Percentiles rank a stretch among this genome's conserved stretches.
Conservation (phyloP, 164 flowering plant genomes). For the Annona cherimola region DNA sequence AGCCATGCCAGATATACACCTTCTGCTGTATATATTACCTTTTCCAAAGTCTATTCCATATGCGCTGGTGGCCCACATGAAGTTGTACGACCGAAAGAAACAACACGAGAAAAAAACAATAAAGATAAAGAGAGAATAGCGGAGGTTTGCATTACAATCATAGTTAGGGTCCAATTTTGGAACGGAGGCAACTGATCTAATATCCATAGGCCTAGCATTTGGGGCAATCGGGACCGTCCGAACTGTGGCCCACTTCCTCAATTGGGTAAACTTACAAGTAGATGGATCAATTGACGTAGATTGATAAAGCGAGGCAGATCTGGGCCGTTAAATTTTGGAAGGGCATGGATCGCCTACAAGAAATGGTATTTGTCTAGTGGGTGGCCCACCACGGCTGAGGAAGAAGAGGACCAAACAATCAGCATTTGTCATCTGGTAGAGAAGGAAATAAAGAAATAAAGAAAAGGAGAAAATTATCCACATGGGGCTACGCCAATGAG, state of each 20-base stretch:
- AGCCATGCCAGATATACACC: background rate
- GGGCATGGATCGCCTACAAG: too few species aligned
- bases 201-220: background rate
- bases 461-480: conserved; percentile 7
- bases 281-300: too few species aligned
- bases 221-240: background rate
- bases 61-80: background rate
- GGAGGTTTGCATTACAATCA: background rate
- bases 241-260: background rate
- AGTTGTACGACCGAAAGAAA: background rate
- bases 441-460: background rate
- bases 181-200: background rate
- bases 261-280: too few species aligned
- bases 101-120: background rate
- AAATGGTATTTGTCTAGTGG: too few species aligned
- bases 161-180: background rate
- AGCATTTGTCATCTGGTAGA: background rate
- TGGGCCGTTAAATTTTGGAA: too few species aligned
- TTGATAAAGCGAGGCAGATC: too few species aligned
- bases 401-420: background rate
- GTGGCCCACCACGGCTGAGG: background rate
- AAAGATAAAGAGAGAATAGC: background rate
- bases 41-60: background rate
- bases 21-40: background rate
- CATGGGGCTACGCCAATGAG: conserved; percentile 5